A percentile compares a stretch with the other conserved stretches of the same genome.
phyloP scores from a whole-genome alignment of 2,329 filamentous ascomycete genomes.

The Akanthomyces dipterigenus region DNA sequence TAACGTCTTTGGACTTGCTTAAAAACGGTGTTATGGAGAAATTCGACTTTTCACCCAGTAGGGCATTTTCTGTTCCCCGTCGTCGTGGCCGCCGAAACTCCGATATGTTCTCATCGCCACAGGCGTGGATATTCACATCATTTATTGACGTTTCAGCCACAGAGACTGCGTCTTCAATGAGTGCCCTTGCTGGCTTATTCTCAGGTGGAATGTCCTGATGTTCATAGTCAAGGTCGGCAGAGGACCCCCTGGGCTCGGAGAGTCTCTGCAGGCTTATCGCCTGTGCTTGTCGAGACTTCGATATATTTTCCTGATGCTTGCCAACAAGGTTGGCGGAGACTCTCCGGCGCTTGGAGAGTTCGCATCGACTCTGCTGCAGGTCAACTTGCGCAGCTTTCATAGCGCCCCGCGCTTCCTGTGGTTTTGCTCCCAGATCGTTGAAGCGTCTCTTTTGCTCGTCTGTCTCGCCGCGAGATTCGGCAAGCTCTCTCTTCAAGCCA shows the following conservation, averaged over 20 bases:
- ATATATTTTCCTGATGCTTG: background rate
- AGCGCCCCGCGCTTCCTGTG: slow-evolving; percentile 52
- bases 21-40: slow-evolving; percentile 95
- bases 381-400: slow-evolving; percentile 38
- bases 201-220: background rate
- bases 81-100: slow-evolving; percentile 46
- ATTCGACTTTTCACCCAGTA: slow-evolving; percentile 74
- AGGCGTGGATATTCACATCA: slow-evolving; percentile 41
- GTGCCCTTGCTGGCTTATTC: background rate
- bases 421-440: slow-evolving; percentile 60
- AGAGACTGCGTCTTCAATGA: background rate
- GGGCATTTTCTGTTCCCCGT: slow-evolving; percentile 42
- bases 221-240: background rate
- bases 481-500: slow-evolving; percentile 41
- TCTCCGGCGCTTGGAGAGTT: slow-evolving; percentile 22
- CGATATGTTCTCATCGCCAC: slow-evolving; percentile 35
- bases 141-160: slow-evolving; percentile 18
- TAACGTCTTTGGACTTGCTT: slow-evolving; percentile 60
- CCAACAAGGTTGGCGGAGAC: background rate
- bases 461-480: slow-evolving; percentile 55
- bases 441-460: slow-evolving; percentile 64
- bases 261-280: slow-evolving; percentile 60
- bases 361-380: slow-evolving; percentile 54
- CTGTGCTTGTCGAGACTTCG: background rate
- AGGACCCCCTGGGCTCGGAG: background rate